Evolutionary conservation across 148 eudicot genomes (phyloP), one percentile per base, ranked within the genome.

Genomic region (Bassia scoparia): DNA sequence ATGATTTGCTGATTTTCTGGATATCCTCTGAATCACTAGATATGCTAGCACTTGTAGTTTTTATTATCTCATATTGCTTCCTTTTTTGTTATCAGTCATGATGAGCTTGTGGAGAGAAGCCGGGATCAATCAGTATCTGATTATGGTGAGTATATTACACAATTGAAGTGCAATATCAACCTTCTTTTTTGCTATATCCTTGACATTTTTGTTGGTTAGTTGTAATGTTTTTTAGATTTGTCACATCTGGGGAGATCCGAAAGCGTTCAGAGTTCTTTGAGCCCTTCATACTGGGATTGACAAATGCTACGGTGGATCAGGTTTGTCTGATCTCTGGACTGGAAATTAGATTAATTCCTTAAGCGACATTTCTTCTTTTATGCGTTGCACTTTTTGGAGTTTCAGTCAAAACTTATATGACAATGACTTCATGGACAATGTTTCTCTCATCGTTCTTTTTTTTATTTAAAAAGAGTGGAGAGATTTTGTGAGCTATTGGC

Each of bases 141-240:
- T 76, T 95, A 89, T 78, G 93, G 98, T 95, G 81, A 80, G 93
- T 83, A 70, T 70, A 30, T 61, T 48, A 71, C 52, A 44, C 64
- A 61, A 72, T 49, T 30, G 7, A 29, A 56, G 20, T 59, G 29
- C 24, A 66, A 0, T 43, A 7, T 24, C 71, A 30, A 30, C 26
- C 70, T 50, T 20, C 73, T 52, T 52, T 49, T n/a, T 59, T 70
- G 23, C 52, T 70, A 53, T 54, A 13, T 46, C 20, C 49, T 76
- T 89, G 58, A 87, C 64, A 20, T 67, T 9, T 16, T 73, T 78
- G 82, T 68, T 84, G 80, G 72, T 69, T 76, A 95, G 98, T 91
- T 72, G 98, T 95, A 27, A 95, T 95, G 98, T 95, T 91, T 86
- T 91, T 95, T 83, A 88, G 98, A 85, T 91, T 95, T 74, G 89